Evolutionary conservation across 2,329 filamentous ascomycete genomes (phyloP), one percentile per base, ranked within the genome.

Genomic region (Arachnomyces sp.): DNA sequence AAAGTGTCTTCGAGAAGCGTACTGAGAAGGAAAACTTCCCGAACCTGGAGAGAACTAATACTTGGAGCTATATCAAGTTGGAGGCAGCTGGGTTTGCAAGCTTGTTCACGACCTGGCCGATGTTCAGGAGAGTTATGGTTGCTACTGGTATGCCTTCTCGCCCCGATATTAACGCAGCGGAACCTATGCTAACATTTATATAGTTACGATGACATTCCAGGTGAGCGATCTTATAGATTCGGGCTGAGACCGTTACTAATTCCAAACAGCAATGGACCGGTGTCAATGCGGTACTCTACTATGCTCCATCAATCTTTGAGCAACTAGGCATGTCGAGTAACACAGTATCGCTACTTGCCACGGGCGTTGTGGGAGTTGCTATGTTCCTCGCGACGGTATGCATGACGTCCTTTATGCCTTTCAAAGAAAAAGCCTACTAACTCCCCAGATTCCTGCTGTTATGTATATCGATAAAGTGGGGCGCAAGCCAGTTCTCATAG

Each of bases 1-100:
- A 87, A 57, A 81, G 78, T 0, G 60, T 84, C 13, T 92, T 90
- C 49, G 84, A 90, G 61, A 85, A 88, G 63, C 75, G 78, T 28
- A 78, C 77, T 1, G 70, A 82, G 7, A 74, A 75, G 0, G 79
- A 83, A 46, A 70, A 80, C 16, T 87, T 84, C 58, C 84, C 84
- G 0, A 68, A 81, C 28, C 65, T 84, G 11, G 66, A 71, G 2
- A 71, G 80, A 43, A 69, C 71, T 37, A 83, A 77, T 0, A 62
- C 68, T 1, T 74, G 71, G 75, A 81, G 83, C 56, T 72, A 63
- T n/a, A 74, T 80, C 53, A 84, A 78, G 61, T 66, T 84, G 6
- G 80, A 86, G 51, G 86, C 49, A 40, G 53, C 50, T n/a, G 50
- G 51, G 16, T 53, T 60, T 17, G 55, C 40, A 2, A 54, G 51